These are phyloP conservation scores for Scutellaria minor DNA, from an alignment of 257 asterid genomes.

Conservation along the genomic window DNA sequence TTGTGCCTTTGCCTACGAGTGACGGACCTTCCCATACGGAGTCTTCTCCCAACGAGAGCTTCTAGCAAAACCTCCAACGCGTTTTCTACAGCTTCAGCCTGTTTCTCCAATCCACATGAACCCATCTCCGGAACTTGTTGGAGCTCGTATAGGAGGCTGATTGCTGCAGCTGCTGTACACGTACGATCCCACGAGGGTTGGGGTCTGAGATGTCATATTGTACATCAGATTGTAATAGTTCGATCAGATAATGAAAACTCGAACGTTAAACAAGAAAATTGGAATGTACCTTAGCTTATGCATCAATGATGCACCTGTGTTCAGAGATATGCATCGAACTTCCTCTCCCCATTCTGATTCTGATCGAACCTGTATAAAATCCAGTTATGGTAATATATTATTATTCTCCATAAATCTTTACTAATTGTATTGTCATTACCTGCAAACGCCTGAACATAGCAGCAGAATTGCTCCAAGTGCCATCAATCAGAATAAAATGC, in stretches of 20 bases:
- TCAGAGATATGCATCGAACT: slow-evolving; percentile 75
- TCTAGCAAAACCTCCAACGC: slow-evolving; percentile 67
- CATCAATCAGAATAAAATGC: slow-evolving; percentile 88
- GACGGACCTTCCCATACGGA: slow-evolving; percentile 80
- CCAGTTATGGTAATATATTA: slow-evolving; percentile 25
- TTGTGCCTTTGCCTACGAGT: slow-evolving; percentile 61
- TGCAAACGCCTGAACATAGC: slow-evolving; percentile 95
- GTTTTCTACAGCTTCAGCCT: slow-evolving; percentile 66
- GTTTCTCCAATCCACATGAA: slow-evolving; percentile 57
- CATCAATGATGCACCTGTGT: slow-evolving; percentile 82
- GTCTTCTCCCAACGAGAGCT: slow-evolving; percentile 70
- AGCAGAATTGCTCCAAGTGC: slow-evolving; percentile 95
- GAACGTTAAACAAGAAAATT: slow-evolving; percentile 7
- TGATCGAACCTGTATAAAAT: slow-evolving; percentile 62
- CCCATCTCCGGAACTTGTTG: slow-evolving; percentile 61
- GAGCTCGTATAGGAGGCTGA: slow-evolving; percentile 80
- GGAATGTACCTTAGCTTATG: slow-evolving; percentile 73
- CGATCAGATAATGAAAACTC: slow-evolving; percentile 16
- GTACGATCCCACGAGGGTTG: slow-evolving; percentile 99
- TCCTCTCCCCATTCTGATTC: slow-evolving; percentile 69
- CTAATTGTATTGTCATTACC: slow-evolving; percentile 45
- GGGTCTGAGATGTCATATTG: slow-evolving; percentile 55
- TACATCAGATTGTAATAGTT: background rate
- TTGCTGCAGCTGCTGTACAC: slow-evolving; percentile 96
- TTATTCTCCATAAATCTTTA: too few relatives aligned